These are phyloP conservation scores for Pythium guiyangense DNA, from an alignment of 352 stramenopile species.

Conservation along the genomic window DNA sequence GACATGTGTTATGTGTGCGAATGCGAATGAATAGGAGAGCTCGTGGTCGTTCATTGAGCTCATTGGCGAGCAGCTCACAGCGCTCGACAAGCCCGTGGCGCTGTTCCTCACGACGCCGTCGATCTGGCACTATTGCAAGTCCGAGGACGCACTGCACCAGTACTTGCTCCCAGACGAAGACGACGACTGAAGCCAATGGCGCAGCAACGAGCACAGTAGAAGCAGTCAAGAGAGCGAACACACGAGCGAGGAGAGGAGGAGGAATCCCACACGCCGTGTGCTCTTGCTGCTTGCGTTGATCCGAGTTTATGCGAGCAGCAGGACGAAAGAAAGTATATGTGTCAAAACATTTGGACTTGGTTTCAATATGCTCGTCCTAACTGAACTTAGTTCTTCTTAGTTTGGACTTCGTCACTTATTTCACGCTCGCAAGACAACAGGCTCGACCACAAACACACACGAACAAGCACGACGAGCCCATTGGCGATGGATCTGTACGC, in stretches of 20 bases:
- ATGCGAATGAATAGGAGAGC: constrained; percentile 51
- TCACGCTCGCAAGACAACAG: background rate
- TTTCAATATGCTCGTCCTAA: background rate
- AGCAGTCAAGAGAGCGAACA: too few relatives aligned
- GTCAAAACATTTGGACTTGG: too few relatives aligned
- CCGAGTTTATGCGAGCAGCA: too few relatives aligned
- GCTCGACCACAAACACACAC: background rate
- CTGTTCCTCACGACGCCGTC: constrained; percentile 66
- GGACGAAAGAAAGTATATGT: too few relatives aligned
- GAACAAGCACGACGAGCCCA: background rate
- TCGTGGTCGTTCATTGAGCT: constrained; percentile 77
- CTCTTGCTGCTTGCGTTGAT: background rate
- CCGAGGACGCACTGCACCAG: constrained; percentile 69
- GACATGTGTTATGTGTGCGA: background rate
- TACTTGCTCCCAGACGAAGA: constrained; percentile 75
- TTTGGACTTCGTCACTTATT: background rate
- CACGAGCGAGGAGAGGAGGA: background rate
- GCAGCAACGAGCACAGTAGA: background rate
- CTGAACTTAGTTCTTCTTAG: background rate
- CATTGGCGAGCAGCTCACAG: constrained; percentile 66
- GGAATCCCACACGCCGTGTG: background rate
- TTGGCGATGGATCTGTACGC: constrained; percentile 75
- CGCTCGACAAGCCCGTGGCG: constrained; percentile 56
- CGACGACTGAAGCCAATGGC: constrained; percentile 25
- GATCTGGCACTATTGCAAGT: constrained; percentile 84